Percentiles rank a stretch among this genome's conserved stretches.
These are phyloP conservation scores for Calocera viscosa DNA, from an alignment of 768 basidiomycete genomes.

Conservation along the genomic window DNA sequence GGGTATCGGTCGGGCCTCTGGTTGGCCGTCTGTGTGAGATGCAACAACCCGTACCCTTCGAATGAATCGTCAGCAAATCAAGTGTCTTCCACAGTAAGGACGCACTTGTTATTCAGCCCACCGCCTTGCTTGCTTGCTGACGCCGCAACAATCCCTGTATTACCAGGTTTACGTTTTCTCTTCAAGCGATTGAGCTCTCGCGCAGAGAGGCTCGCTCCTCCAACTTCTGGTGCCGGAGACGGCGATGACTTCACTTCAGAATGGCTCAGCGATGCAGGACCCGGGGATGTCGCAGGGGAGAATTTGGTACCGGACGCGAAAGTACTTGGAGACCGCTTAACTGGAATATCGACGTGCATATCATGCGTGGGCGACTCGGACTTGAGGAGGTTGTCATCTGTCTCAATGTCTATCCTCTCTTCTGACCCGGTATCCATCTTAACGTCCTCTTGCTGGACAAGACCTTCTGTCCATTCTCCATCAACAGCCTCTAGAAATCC, in stretches of 20 bases:
- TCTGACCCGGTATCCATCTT: conserved; percentile 32
- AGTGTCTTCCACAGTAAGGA: not conserved
- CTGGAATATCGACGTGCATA: conserved; percentile 19
- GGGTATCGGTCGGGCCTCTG: not conserved
- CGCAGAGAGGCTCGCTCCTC: conserved; percentile 51
- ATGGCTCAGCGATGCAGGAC: not conserved
- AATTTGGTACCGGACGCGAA: conserved; percentile 15
- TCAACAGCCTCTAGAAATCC: conserved; percentile 70
- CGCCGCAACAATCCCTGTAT: conserved; percentile 59
- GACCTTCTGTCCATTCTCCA: conserved; percentile 47
- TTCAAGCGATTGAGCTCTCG: conserved; percentile 90
- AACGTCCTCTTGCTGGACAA: conserved; percentile 77
- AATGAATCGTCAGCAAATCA: not conserved
- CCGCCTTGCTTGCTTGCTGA: not conserved
- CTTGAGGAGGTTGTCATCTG: not conserved
- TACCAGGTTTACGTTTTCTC: conserved; percentile 82
- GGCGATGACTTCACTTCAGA: not conserved
- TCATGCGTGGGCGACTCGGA: not conserved
- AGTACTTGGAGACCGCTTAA: conserved; percentile 32
- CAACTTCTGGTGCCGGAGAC: conserved; percentile 16
- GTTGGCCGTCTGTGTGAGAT: conserved; percentile 17
- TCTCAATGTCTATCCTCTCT: not conserved
- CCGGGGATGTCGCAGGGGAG: not conserved
- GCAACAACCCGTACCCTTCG: conserved; percentile 61
- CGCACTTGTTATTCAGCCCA: not conserved